Base-by-base conservation (phyloP, 164 flowering plant genomes). In the Echeveria elegans region DNA sequence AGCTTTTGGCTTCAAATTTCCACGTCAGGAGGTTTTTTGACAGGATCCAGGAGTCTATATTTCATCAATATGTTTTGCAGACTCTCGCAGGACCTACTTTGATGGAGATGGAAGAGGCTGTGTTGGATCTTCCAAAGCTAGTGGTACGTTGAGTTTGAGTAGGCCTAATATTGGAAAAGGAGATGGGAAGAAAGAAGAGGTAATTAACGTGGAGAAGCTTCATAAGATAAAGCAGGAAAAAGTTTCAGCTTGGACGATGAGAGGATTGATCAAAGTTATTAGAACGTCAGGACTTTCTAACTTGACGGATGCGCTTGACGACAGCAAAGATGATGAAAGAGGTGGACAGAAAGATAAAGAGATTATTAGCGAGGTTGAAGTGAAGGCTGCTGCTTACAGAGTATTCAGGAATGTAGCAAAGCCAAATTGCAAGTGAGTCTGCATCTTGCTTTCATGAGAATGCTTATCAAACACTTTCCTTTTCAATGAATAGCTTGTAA, bases 201-300 rank as follows among this genome's bases (percentile, higher is more conserved):
- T 82, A 48, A 82, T 88, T 65, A 83, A 89, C 78, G 80, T 90
- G 38, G 87, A 74, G 26, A 86, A 82, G 77, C 87, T 92, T 48
- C 77, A 82, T 34, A 82, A 77, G 64, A 78, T 88, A 68, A 87
- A 76, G 73, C 83, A 77, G 66, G 86, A 76, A 69, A 87, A 83
- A 70, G 81, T 92, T 23, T 90, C 98, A 48, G 89, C 96, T 65
- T 87, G 89, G 90, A 88, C 90, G 8, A 88, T 92, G 90, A 82
- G 70, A 76, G 85, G 83, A 66, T 67, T 90, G 68, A 73, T 86
- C 41, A 72, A 77, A 40, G 77, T 80, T 40, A 77, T 90, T 24
- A 75, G 76, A 1, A 78, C 71, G 64, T 72, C 89, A 15, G 85
- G 86, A 21, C 70, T 90, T 59, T 74, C 86, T 6, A 87, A 93